Evolutionary conservation across 2,329 filamentous ascomycete genomes (phyloP), one percentile per base, ranked within the genome.

Genomic region (Pezicula carpinea): DNA sequence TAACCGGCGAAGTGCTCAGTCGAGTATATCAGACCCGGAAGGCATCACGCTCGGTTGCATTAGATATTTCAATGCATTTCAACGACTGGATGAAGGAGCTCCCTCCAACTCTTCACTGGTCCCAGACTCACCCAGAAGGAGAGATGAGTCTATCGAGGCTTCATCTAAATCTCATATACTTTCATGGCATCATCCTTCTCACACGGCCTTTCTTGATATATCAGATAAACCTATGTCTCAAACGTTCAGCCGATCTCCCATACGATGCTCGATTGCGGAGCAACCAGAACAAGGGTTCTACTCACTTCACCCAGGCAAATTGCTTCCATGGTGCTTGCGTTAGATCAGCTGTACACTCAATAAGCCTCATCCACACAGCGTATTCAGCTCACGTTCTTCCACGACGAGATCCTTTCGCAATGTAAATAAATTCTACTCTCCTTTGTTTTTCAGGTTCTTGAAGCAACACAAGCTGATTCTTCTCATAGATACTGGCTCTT

Each of bases 121-220:
- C 70, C 73, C 66, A 65, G 1, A 61, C 63, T 19, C 59, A 62
- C 66, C 32, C 65, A 71, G 8, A 35, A n/a, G 33, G 17, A 18
- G 67, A 69, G n/a, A 69, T 77, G 47, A 74, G 74, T 5, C 73
- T 83, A n/a, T 74, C 75, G 4, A 73, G 79, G 14, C 63, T 85
- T 3, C 81, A 84, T 51, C 67, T 76, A 46, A 81, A 82, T 48
- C 66, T 85, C 21, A 67, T 83, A 38, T 79, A 82, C 46, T 77
- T 74, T 47, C 80, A 85, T 57, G 77, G 79, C 2, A 74, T 83
- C 34, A 74, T 84, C 18, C 67, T 85, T 0, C 69, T 85, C 1
- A 82, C 79, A 2, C 70, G 81, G 18, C 81, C 82, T 0, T 84
- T 85, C 59, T 80, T 84, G 48, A 64, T 83, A 5, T 33, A 48